A percentile compares a stretch with the other conserved stretches of the same genome.
phyloP scores from a whole-genome alignment of 768 basidiomycete genomes.

The Termitomyces sp. region DNA sequence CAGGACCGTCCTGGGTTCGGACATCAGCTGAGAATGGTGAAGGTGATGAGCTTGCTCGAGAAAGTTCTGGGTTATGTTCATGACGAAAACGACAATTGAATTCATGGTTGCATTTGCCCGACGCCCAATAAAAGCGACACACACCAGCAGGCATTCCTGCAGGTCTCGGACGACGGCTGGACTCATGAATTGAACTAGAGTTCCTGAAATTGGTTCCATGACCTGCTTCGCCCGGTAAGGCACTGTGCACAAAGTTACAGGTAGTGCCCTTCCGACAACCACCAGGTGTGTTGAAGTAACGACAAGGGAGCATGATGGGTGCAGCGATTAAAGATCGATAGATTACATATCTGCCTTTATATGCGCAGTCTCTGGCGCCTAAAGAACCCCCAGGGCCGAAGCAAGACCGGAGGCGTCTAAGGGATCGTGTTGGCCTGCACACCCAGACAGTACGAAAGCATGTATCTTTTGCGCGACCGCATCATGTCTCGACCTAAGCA shows the following conservation, averaged over 20 bases:
- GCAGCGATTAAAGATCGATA: constrained; percentile 5
- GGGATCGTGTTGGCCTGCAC: not conserved
- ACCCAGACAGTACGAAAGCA: constrained; percentile 24
- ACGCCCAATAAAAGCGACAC: constrained; percentile 43
- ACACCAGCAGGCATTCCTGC: constrained; percentile 25
- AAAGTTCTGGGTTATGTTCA: constrained; percentile 8
- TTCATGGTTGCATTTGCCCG: constrained; percentile 39
- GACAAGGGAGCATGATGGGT: constrained; percentile 25
- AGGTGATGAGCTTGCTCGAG: not conserved
- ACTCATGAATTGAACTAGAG: constrained; percentile 2
- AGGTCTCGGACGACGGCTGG: constrained; percentile 5
- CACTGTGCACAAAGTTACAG: constrained; percentile 29
- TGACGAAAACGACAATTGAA: constrained; percentile 43
- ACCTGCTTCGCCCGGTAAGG: constrained; percentile 1
- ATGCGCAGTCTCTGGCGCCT: constrained; percentile 2
- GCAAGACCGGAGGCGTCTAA: not conserved
- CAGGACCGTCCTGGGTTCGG: constrained; percentile 7
- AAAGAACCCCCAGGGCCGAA: constrained; percentile 3
- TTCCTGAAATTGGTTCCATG: constrained; percentile 3
- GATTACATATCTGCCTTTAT: not conserved
- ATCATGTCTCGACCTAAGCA: constrained; percentile 20
- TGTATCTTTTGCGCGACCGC: constrained; percentile 39
- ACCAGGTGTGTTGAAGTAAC: constrained; percentile 31
- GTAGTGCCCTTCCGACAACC: constrained; percentile 41
- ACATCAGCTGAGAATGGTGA: not conserved